Base-by-base conservation (phyloP, 2,329 filamentous ascomycete genomes). In the Fragosphaeria purpurea region DNA sequence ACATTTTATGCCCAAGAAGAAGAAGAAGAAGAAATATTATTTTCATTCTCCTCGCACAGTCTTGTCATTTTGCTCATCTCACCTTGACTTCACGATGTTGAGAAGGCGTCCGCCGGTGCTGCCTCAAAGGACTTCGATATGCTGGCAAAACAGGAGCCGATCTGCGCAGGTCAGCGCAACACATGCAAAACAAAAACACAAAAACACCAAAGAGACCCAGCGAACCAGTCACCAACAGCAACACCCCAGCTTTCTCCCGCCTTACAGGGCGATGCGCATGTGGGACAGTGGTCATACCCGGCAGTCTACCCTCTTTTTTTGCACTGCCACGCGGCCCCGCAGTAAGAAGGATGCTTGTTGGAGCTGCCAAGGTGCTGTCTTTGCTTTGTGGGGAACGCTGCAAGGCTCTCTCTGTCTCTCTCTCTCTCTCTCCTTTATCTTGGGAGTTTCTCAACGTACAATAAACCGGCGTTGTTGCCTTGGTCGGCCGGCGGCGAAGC, bases 1-100 rank as follows among this genome's bases (percentile, higher is more conserved):
- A 22, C 22, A 22, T 22, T 22, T 22, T 22, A 3, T 22, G 22
- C 22, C 22, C 22, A 22, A 6, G 11, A 32, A 32, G 8, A 5
- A 42, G 34, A 2, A n/a, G 3, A 7, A 47, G 35, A 45, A 39
- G 38, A 9, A 31, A 38, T 39, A 13, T 40, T 30, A 11, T 10
- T n/a, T 5, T 22, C 4, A 5, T 6, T 30, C 22, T 22, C 22
- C 22, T 22, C 22, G n/a, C n/a, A n/a, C n/a, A n/a, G n/a, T n/a
- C n/a, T n/a, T n/a, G n/a, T n/a, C n/a, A n/a, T n/a, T 37, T 37
- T 37, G 35, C 35, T 37, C 22, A 22, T 22, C 68, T 54, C 55
- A 79, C 77, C 70, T 79, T 80, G 63, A 82, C 68, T 59, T 78
- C 70, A 52, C 75, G 74, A 65, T 78, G 76, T 13, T 72, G 71